These are phyloP conservation scores for Aeschynomene evenia DNA, from an alignment of 306 rosid genomes.

Conservation along the genomic window DNA sequence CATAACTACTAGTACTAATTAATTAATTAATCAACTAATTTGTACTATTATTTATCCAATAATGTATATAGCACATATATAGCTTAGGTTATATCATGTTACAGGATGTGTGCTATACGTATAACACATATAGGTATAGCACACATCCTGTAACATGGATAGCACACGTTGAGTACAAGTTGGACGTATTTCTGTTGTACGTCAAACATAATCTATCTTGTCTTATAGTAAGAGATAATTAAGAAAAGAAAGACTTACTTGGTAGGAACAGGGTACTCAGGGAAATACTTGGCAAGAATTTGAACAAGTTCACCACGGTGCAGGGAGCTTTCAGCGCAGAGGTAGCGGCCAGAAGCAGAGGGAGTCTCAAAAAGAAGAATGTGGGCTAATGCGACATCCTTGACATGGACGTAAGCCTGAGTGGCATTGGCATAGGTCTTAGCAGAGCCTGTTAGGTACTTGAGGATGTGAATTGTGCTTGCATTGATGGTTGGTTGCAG, in stretches of 20 bases:
- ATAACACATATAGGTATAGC: too few relatives aligned
- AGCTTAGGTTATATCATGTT: too few relatives aligned
- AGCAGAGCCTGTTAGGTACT: constrained; percentile 86
- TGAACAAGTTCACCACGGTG: constrained; percentile 85
- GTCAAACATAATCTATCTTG: background rate
- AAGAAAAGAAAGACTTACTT: too few relatives aligned
- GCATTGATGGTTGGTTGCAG: constrained; percentile 80
- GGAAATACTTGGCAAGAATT: constrained; percentile 67
- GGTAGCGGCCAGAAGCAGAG: constrained; percentile 79
- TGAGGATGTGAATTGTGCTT: constrained; percentile 78
- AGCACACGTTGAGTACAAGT: too few relatives aligned
- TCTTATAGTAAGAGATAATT: too few relatives aligned
- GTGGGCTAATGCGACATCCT: constrained; percentile 88
- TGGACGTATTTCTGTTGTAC: too few relatives aligned
- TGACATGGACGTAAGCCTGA: constrained; percentile 83
- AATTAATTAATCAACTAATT: too few relatives aligned
- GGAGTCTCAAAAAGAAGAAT: constrained; percentile 67
- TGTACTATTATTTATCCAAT: too few relatives aligned
- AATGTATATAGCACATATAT: too few relatives aligned
- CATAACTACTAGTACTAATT: too few relatives aligned
- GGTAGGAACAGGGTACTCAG: constrained; percentile 76
- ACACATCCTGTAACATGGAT: too few relatives aligned
- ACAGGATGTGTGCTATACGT: too few relatives aligned
- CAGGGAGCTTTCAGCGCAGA: constrained; percentile 71
- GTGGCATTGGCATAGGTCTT: constrained; percentile 88